phyloP scores from a whole-genome alignment of 805 yeast species.

The Phaffomyces antillensis region DNA sequence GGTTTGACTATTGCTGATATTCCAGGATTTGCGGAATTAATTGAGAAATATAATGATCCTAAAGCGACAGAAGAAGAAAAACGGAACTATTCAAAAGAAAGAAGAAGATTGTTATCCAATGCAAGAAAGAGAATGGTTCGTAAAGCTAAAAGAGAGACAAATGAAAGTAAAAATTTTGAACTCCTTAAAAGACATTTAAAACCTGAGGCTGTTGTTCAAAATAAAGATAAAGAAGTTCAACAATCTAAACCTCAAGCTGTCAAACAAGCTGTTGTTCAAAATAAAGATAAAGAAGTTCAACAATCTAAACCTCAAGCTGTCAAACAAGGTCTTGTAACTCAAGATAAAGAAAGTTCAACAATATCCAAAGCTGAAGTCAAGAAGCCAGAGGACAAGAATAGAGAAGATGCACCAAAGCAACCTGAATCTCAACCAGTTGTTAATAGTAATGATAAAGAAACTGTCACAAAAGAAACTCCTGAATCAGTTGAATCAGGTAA shows the following conservation, averaged over 20 bases:
- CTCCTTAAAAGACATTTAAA: no score
- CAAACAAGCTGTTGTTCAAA: no score
- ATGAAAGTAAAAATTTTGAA: background rate
- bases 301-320: no score
- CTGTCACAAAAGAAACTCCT: background rate
- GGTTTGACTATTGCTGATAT: background rate
- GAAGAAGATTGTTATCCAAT: background rate
- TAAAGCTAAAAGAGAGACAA: background rate
- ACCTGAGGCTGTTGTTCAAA: no score
- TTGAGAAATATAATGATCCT: background rate
- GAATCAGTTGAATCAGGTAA: background rate
- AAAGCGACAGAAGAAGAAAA: background rate
- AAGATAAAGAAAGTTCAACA: no score
- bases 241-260: no score
- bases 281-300: no score
- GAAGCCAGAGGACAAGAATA: no score
- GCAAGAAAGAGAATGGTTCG: slow-evolving; percentile 1
- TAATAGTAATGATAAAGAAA: background rate
- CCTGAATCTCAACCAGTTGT: background rate
- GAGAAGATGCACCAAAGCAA: background rate
- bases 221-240: no score
- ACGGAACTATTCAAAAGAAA: background rate
- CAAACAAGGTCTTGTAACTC: no score
- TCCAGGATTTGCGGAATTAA: background rate
- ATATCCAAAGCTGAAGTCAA: no score